These are phyloP conservation scores for Penicillium sp. DNA, from an alignment of 2,329 filamentous ascomycete genomes.

Conservation along the genomic window DNA sequence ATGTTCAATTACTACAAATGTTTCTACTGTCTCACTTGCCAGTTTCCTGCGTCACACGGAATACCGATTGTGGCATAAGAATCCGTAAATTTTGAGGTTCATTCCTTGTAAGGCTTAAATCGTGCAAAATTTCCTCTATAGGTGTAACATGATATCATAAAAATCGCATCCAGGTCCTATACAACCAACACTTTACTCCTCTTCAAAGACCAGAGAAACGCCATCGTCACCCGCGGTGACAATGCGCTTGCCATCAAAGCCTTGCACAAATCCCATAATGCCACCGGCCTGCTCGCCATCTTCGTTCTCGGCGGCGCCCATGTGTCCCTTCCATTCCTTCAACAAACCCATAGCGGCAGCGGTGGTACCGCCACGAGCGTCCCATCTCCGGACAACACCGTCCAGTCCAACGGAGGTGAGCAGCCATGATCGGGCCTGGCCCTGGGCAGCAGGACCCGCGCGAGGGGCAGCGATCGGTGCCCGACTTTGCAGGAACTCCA, in stretches of 20 bases:
- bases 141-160: conserved; percentile 27
- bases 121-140: conserved; percentile 2
- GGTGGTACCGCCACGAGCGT: conserved; percentile 67
- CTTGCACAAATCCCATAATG: conserved; percentile 85
- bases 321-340: conserved; percentile 87
- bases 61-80: not conserved
- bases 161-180: conserved; percentile 13
- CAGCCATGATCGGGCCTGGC: conserved; percentile 58
- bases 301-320: conserved; percentile 40
- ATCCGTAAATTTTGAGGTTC: not conserved
- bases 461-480: conserved; percentile 29
- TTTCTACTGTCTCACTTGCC: conserved; percentile 14
- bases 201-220: conserved; percentile 48
- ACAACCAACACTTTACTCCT: conserved; percentile 21
- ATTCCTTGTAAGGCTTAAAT: not conserved
- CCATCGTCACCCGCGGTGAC: conserved; percentile 88
- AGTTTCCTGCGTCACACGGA: not conserved
- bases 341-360: conserved; percentile 68
- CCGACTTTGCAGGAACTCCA: conserved; percentile 71
- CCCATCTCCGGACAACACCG: conserved; percentile 86
- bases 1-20: conserved; percentile 28
- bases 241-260: conserved; percentile 68
- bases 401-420: conserved; percentile 90
- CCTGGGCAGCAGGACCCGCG: conserved; percentile 24
- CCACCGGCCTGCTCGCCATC: conserved; percentile 79